phyloP scores from a whole-genome alignment of 371 early-diverging fungal species.

The Mucor mucedo region DNA sequence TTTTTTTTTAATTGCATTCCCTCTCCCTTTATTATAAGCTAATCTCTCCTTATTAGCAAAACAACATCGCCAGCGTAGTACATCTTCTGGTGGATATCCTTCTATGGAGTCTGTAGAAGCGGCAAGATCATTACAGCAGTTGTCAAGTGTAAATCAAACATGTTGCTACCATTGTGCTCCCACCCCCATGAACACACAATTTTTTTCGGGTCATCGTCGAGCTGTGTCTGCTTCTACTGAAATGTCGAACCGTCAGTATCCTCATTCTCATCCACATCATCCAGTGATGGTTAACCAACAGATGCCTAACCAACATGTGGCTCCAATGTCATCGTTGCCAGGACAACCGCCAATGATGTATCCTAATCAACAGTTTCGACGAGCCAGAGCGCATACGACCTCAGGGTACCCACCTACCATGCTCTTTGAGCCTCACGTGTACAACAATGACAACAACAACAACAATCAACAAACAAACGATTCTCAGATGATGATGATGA shows the following conservation, averaged over 20 bases:
- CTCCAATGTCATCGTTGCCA: not conserved
- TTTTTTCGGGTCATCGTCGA: constrained; percentile 20
- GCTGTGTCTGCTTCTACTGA: constrained; percentile 21
- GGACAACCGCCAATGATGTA: not conserved
- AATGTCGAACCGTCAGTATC: not conserved
- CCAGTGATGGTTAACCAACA: not conserved
- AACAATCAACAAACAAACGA: constrained; percentile 4
- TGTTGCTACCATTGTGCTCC: constrained; percentile 5
- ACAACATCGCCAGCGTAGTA: constrained; percentile 1
- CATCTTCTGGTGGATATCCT: constrained; percentile 8
- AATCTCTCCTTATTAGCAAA: not conserved
- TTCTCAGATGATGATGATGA: not conserved
- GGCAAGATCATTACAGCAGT: constrained; percentile 12
- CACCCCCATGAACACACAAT: not conserved
- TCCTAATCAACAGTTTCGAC: constrained; percentile 4
- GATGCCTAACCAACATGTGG: not conserved
- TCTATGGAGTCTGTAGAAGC: constrained; percentile 7
- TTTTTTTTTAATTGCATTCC: too few species aligned
- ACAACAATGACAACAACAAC: constrained; percentile 4
- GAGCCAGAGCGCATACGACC: constrained; percentile 36
- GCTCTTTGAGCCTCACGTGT: constrained; percentile 14
- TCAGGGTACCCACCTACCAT: constrained; percentile 35
- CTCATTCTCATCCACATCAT: not conserved
- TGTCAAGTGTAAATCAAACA: constrained; percentile 2
- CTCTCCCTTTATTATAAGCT: too few species aligned